Evolutionary conservation across 495 filamentous ascomycete genomes (phyloP).

Genomic region (Neurospora sp.): DNA sequence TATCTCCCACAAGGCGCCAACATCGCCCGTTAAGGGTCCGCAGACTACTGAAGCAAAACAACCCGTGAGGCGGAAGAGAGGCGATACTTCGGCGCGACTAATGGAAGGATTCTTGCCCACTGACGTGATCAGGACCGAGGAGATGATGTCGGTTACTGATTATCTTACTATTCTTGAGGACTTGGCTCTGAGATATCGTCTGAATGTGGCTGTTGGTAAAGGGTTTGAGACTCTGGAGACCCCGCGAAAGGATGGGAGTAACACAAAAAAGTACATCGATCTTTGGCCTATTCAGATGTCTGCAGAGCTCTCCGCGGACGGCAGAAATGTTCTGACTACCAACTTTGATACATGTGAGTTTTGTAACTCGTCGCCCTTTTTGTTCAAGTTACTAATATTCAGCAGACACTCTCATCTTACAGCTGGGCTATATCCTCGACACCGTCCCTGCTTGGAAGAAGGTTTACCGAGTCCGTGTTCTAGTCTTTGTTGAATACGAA

Average conservation of each 20-base stretch:
- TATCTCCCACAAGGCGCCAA: neutral
- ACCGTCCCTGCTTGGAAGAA: constrained; percentile 80
- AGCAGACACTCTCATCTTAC: constrained; percentile 68
- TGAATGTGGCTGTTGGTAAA: constrained; percentile 79
- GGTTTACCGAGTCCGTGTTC: constrained; percentile 60
- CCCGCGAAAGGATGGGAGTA: constrained; percentile 43
- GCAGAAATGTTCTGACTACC: constrained; percentile 66
- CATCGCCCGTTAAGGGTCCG: constrained; percentile 20
- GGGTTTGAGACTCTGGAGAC: constrained; percentile 71
- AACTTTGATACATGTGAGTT: constrained; percentile 74
- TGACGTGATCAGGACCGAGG: constrained; percentile 48
- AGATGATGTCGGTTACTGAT: constrained; percentile 51
- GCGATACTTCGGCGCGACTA: constrained; percentile 36
- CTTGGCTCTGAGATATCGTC: constrained; percentile 61
- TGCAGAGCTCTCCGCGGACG: constrained; percentile 58
- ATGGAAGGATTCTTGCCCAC: constrained; percentile 47
- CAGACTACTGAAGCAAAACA: constrained; percentile 10
- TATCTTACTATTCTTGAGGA: constrained; percentile 85
- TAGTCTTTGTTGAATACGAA: constrained; percentile 86
- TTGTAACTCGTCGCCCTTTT: too few species aligned
- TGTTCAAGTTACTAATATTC: too few species aligned
- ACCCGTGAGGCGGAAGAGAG: constrained; percentile 22
- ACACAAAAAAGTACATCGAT: constrained; percentile 72
- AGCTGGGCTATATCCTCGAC: constrained; percentile 74
- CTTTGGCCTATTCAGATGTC: constrained; percentile 83